Evolutionary conservation across 805 yeast genomes (phyloP), one percentile per base, ranked within the genome.

Genomic region (Wickerhamiella allomyrinae): DNA sequence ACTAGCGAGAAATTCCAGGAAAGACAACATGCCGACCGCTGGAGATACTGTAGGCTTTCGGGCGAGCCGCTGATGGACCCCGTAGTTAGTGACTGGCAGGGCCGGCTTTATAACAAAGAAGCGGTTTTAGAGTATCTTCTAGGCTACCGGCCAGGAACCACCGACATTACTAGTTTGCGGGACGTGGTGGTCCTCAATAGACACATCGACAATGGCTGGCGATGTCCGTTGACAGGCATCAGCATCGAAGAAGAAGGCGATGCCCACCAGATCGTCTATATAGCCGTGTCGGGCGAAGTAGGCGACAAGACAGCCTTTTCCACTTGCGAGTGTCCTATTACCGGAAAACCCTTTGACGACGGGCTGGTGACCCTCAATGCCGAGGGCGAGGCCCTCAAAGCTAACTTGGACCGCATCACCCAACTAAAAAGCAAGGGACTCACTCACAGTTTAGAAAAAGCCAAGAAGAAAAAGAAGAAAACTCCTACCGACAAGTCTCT

Each of bases 1-100:
- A 27, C 15, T 27, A 27, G 31, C 14, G 31, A 27, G 14, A 27
- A 27, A 13, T n/a, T 17, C 3, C 7, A 20, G 5, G 34, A 41
- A 23, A 15, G 20, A 29, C 10, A 24, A 39, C 14, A 37, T 46
- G 3, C 58, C 58, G 3, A 43, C 53, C 17, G 15, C 8, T 71
- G 77, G 66, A 59, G 57, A 11, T 64, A 61, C 5, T 82, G 93
- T 54, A 56, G 61, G 5, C 45, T 67, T 29, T 68, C 66, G 20
- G 70, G 52, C 34, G 66, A 56, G 44, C 66, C 48, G 49, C 63
- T 83, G 15, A 47, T 50, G n/a, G 52, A 52, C 5, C 52, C 54
- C 7, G 60, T 82, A 1, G 79, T 79, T 1, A 70, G 83, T 25
- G 94, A 85, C 57, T 77, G 66, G 54, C 61, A 61, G 39, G 95